phyloP scores from a whole-genome alignment of 371 early-diverging fungal genomes.

The Synchytrium microbalum region DNA sequence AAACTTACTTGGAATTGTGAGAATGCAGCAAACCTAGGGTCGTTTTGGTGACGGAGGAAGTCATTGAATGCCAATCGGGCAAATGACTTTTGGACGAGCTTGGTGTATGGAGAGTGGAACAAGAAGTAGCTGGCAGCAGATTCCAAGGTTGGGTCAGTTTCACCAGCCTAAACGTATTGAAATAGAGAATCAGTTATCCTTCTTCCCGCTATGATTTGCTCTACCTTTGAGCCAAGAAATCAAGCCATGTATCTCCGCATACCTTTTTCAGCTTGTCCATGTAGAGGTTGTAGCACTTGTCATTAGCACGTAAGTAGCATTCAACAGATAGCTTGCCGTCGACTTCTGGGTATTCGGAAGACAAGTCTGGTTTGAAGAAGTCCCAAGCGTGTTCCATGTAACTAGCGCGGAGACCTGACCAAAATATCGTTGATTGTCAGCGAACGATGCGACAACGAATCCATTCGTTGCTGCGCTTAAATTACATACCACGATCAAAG shows the following conservation, averaged over 20 bases:
- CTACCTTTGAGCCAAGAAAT: slow-evolving; percentile 5
- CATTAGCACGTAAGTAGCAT: slow-evolving; percentile 88
- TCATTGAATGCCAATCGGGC: slow-evolving; percentile 85
- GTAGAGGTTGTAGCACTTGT: slow-evolving; percentile 78
- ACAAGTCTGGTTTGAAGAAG: slow-evolving; percentile 95
- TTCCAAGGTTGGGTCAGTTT: slow-evolving; percentile 44
- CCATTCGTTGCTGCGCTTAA: too few species aligned
- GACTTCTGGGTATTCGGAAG: slow-evolving; percentile 91
- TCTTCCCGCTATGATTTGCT: not conserved
- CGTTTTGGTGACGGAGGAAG: slow-evolving; percentile 56
- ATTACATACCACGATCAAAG: slow-evolving; percentile 65
- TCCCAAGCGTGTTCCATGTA: slow-evolving; percentile 97
- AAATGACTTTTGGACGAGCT: slow-evolving; percentile 90
- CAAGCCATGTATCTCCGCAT: slow-evolving; percentile 22
- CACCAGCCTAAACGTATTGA: not conserved
- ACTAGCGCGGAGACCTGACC: slow-evolving; percentile 67
- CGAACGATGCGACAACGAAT: not conserved
- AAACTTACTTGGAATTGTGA: not conserved
- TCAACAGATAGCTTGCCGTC: slow-evolving; percentile 83
- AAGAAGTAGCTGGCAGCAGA: slow-evolving; percentile 71
- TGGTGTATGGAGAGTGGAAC: slow-evolving; percentile 96
- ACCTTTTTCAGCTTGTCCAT: slow-evolving; percentile 59
- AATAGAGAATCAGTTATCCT: not conserved
- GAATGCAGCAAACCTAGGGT: slow-evolving; percentile 27
- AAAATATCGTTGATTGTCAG: not conserved